Evolutionary conservation across 2,329 filamentous ascomycete species (phyloP), one percentile per base, ranked within the genome.

Genomic region (Emergomyces orientalis): DNA sequence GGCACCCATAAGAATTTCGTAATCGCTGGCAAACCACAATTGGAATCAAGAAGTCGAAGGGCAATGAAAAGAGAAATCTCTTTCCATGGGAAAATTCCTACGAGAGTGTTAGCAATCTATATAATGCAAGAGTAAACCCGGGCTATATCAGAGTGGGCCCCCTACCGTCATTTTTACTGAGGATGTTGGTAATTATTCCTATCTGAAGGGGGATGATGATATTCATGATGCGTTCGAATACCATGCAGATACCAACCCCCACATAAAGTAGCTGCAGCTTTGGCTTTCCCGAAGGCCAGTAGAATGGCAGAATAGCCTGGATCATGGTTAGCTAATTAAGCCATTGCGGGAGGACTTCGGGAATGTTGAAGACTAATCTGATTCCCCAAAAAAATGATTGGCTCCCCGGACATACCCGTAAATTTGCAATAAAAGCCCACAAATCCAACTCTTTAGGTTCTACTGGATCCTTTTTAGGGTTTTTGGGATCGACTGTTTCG

Each of bases 121-220:
- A 39, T 54, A 17, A 34, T 22, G 9, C 3, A 32, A 47, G 47
- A 32, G 54, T 19, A 51, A 52, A 60, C 14, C 30, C 9, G 54
- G 22, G 9, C 25, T 47, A 13, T 27, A 7, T 51, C 19, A 25
- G 14, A 47, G 22, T 47, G n/a, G 17, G 11, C 39, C 41, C 58
- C 63, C 73, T 78, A 52, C 78, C 74, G 51, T 81, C 79, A 43
- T 70, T 73, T 9, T 80, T 78, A 37, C 80, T 80, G 27, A 95
- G 77, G 64, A 84, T 84, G 69, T 94, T 85, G 66, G 90, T 87
- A 66, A 96, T 86, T 63, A 89, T 85, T 66, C 90, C 91, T 39
- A 93, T 84, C 71, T 94, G 89, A 25, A 88, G 83, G n/a, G 91
- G 91, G 39, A 91, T 85, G 51, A 95, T 77, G 17, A 96, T 79